phyloP scores from a whole-genome alignment of 192 early-diverging fungal species.

The Coemansia sp. region DNA sequence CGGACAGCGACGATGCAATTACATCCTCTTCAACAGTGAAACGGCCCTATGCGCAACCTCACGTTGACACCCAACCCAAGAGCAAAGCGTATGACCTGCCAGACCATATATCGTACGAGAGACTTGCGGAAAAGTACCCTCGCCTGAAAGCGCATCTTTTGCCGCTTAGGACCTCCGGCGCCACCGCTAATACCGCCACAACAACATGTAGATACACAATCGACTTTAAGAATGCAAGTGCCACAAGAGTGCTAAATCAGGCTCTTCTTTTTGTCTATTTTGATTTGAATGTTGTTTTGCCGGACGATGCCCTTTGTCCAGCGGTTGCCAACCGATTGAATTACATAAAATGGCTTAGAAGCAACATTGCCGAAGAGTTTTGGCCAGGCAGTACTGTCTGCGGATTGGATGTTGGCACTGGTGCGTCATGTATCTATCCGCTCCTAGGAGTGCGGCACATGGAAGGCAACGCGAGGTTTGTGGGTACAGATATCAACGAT shows the following conservation, averaged over 20 bases:
- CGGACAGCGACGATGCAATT: neutral
- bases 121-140: slow-evolving; percentile 14
- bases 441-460: slow-evolving; percentile 68
- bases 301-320: slow-evolving; percentile 34
- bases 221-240: slow-evolving; percentile 20
- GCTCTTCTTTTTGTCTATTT: slow-evolving; percentile 40
- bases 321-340: slow-evolving; percentile 29
- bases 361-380: slow-evolving; percentile 17
- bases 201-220: slow-evolving; percentile 10
- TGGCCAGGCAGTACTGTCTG: neutral
- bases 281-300: slow-evolving; percentile 29
- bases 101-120: slow-evolving; percentile 12
- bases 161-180: neutral
- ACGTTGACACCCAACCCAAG: neutral
- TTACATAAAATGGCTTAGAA: slow-evolving; percentile 34
- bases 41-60: neutral
- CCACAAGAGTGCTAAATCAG: slow-evolving; percentile 32
- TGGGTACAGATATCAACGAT: slow-evolving; percentile 76
- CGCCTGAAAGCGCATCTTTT: slow-evolving; percentile 18
- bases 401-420: slow-evolving; percentile 64
- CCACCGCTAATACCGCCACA: neutral
- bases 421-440: slow-evolving; percentile 91
- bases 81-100: slow-evolving; percentile 19
- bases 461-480: slow-evolving; percentile 59
- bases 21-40: slow-evolving; percentile 4